A percentile compares a stretch with the other conserved stretches of the same genome.
phyloP scores from a whole-genome alignment of 2,329 filamentous ascomycete species.

The Pseudogymnoascus sp. region DNA sequence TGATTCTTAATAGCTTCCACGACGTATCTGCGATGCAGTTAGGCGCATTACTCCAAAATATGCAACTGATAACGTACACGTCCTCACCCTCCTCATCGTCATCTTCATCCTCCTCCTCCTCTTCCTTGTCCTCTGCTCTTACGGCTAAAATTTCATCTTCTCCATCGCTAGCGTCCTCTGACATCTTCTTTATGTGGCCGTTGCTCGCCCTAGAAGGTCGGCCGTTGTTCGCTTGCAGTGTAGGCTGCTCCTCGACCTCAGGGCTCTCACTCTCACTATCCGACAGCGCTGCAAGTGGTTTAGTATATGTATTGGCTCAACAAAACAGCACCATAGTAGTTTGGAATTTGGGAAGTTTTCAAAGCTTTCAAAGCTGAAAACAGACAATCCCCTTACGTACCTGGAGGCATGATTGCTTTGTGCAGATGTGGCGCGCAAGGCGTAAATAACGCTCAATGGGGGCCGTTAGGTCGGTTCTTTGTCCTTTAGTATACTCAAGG shows the following conservation, averaged over 20 bases:
- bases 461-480: not conserved
- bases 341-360: not conserved
- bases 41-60: not conserved
- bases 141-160: constrained; percentile 18
- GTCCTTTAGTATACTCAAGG: not conserved
- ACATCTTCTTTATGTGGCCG: not conserved
- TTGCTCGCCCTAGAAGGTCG: not conserved
- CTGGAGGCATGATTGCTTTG: not conserved
- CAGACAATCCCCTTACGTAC: not conserved
- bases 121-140: constrained; percentile 19
- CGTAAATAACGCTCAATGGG: not conserved
- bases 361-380: not conserved
- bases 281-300: not conserved
- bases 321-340: not conserved
- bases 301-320: not conserved
- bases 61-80: constrained; percentile 24
- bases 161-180: constrained; percentile 15
- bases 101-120: constrained; percentile 30
- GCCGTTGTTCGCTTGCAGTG: not conserved
- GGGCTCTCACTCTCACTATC: not conserved
- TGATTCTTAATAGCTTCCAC: constrained; percentile 68
- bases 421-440: not conserved
- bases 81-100: constrained; percentile 41
- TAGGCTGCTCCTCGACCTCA: not conserved
- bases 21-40: not conserved